Evolutionary conservation across 179 eudicot genomes (phyloP), one percentile per base, ranked within the genome.

Genomic region (Carnegiea gigantea): DNA sequence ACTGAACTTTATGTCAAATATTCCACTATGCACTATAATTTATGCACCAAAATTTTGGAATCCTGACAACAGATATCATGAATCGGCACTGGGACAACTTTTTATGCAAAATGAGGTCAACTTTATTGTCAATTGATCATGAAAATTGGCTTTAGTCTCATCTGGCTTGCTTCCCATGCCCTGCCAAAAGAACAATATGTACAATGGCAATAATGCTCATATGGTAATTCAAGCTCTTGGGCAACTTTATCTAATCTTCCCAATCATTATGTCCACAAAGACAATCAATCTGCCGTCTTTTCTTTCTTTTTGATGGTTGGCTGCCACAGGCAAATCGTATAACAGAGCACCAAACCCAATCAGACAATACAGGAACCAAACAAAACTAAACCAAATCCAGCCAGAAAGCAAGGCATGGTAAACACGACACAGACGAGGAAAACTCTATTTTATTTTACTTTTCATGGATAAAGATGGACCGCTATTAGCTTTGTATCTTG

Each of bases 161-260:
- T 38, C 68, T 81, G 46, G 28, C 21, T 20, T 54, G 46, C 46
- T 49, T 81, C 60, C 33, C 79, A 62, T 84, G 79, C 73, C 82
- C 82, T 85, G 73, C 82, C 62, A 78, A 43, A 54, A 74, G 64
- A 65, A 60, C 15, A 28, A 9, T 51, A 49, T 73, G 72, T 65
- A 64, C 68, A 70, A 67, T 36, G 75, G 84, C 82, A 81, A 85
- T 78, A 44, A 85, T 81, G 28, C 57, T 73, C 75, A 40, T 54
- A 77, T 78, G 78, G 79, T 73, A 82, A 81, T 78, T 78, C 74
- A 54, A 70, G 48, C 26, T 53, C 44, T 24, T 79, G 72, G 21
- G 43, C 73, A 65, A 70, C 49, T 78, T 79, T 44, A 36, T 33
- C 14, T 8, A 30, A 68, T 14, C 36, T 15, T 2, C 26, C 80